Base-by-base conservation (phyloP, 257 asterid genomes). In the Solanum sparsipilum region DNA sequence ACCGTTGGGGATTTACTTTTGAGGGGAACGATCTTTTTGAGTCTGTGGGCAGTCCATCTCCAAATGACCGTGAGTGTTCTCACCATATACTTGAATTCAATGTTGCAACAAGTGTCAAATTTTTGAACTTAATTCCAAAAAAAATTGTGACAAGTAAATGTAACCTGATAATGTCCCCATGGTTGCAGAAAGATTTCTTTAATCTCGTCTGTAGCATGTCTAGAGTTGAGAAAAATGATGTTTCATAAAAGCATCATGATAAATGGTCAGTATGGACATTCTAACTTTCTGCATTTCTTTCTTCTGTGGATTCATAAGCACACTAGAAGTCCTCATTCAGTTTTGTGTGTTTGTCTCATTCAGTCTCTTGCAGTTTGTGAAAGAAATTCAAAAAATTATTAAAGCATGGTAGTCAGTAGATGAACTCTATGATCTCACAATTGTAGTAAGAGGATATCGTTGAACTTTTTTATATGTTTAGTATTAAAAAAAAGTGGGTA, bases 1-100 rank as follows among this genome's bases (percentile, higher is more conserved):
- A 95, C 88, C 99, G 99, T 38, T 97, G 99, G 99, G 99, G 99
- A 86, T 95, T 93, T 89, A 92, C 95, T 89, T 93, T 92, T 65
- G 97, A 96, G 88, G 99, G 99, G 87, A 92, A 91, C 85, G 94
- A 97, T 89, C 98, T 95, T 88, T 92, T 93, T 63, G 93, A 95
- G 90, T 90, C 93, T 39, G 84, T 93, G 76, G 88, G 89, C 87
- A 89, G 88, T 85, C 88, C 13, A 60, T 75, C 98, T 44, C 84
- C 91, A 46, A 76, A 87, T 84, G 79, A 92, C 48, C 93, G 99
- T 97, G 89, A 93, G 96, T 92, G 82, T 75, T 90, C 86, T 79
- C 84, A 63, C 78, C 86, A 48, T 16, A 29, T 81, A 18, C 85
- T 81, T 81, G 68, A 20, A 46, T 81, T 44, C 15, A 29, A 46